These are phyloP conservation scores for Erythrobasidium hasegawianum DNA, from an alignment of 1,284 basidiomycete species.

Conservation along the genomic window DNA sequence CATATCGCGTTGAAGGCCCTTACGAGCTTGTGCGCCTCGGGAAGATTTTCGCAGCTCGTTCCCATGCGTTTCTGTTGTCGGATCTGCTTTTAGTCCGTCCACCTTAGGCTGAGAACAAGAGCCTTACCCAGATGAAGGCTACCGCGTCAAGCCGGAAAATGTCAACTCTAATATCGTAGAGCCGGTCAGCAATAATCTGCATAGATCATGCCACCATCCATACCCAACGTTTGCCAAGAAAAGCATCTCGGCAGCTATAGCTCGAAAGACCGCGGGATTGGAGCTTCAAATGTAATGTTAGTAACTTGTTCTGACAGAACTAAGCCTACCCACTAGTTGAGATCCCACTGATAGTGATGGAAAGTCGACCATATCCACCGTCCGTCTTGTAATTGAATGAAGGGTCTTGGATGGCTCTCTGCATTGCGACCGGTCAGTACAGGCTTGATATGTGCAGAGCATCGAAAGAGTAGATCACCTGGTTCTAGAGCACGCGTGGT, in stretches of 20 bases:
- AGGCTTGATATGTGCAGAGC: background rate
- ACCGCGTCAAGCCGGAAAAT: constrained; percentile 17
- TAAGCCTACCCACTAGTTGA: constrained; percentile 18
- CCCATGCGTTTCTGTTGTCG: constrained; percentile 11
- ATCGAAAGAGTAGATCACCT: background rate
- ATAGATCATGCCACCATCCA: background rate
- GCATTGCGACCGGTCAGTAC: no score
- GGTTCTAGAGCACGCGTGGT: background rate
- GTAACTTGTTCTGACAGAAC: background rate
- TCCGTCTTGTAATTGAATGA: constrained; percentile 17
- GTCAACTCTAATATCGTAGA: background rate
- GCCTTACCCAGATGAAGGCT: constrained; percentile 17
- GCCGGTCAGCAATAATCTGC: background rate
- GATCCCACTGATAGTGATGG: constrained; percentile 12
- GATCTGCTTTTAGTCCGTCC: no score
- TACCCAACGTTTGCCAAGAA: constrained; percentile 23
- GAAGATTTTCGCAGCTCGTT: background rate
- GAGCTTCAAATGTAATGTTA: background rate
- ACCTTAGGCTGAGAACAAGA: no score
- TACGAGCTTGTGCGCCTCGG: constrained; percentile 14
- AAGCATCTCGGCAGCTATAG: constrained; percentile 17
- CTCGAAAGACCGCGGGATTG: constrained; percentile 7
- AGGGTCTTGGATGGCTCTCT: background rate
- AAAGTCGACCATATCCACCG: constrained; percentile 14
- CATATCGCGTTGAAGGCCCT: constrained; percentile 7